These are phyloP conservation scores for Mycena filopes DNA, from an alignment of 768 basidiomycete genomes.

Conservation along the genomic window DNA sequence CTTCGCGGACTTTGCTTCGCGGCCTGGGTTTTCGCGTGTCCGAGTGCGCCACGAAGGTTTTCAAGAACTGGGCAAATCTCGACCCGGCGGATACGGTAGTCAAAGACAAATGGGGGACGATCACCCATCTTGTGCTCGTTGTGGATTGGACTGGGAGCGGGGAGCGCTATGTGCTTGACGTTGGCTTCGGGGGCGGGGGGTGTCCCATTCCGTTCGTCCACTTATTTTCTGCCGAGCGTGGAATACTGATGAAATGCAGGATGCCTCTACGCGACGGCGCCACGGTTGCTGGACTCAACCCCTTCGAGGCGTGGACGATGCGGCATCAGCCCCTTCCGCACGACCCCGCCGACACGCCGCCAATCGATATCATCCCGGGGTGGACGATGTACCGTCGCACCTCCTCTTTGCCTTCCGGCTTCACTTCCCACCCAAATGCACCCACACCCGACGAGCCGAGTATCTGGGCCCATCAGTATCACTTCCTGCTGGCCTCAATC, in stretches of 20 bases:
- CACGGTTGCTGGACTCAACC: constrained; percentile 31
- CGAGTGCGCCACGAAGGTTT: constrained; percentile 32
- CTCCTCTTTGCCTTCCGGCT: neutral
- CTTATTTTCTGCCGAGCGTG: neutral
- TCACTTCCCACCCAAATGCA: neutral
- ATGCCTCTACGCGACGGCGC: constrained; percentile 30
- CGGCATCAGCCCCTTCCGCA: constrained; percentile 28
- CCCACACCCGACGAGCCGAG: constrained; percentile 15
- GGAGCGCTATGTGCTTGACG: constrained; percentile 31
- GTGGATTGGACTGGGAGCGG: constrained; percentile 29
- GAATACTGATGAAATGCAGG: neutral
- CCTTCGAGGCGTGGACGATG: constrained; percentile 31
- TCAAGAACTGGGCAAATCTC: constrained; percentile 32
- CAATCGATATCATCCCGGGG: constrained; percentile 30
- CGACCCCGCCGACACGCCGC: constrained; percentile 28
- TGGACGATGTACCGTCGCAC: constrained; percentile 32
- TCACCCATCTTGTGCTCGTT: constrained; percentile 31
- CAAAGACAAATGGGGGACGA: constrained; percentile 31
- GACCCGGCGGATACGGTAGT: constrained; percentile 18
- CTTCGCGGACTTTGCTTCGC: constrained; percentile 29
- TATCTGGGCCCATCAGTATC: constrained; percentile 29
- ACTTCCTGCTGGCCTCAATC: constrained; percentile 32
- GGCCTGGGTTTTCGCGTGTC: constrained; percentile 33
- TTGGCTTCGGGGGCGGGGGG: constrained; percentile 32
- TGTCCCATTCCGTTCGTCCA: constrained; percentile 32